phyloP scores from a whole-genome alignment of 2,329 filamentous ascomycete species.

The Tolypocladium inflatum region DNA sequence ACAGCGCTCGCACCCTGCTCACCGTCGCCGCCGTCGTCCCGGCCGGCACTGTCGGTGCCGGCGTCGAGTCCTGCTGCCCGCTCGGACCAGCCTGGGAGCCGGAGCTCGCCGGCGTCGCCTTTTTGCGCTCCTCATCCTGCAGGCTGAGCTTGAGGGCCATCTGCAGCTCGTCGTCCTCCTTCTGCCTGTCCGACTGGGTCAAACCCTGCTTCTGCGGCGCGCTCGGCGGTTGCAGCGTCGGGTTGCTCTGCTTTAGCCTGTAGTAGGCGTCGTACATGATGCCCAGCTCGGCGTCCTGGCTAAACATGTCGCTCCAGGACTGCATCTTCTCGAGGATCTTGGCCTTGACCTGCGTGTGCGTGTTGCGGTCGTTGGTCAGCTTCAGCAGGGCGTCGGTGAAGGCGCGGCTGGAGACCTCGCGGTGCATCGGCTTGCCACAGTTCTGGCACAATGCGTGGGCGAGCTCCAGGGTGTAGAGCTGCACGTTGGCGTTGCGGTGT shows the following conservation, averaged over 20 bases:
- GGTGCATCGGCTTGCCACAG: slow-evolving; percentile 77
- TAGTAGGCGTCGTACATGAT: slow-evolving; percentile 96
- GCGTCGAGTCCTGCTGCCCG: slow-evolving; percentile 30
- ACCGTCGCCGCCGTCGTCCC: slow-evolving; percentile 95
- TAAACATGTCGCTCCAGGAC: slow-evolving; percentile 94
- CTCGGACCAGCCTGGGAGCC: slow-evolving; percentile 22
- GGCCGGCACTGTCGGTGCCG: slow-evolving; percentile 52
- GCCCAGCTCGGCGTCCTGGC: slow-evolving; percentile 77
- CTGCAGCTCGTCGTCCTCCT: slow-evolving; percentile 94
- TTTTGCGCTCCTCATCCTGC: slow-evolving; percentile 69
- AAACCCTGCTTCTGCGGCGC: slow-evolving; percentile 90
- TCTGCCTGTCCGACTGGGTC: slow-evolving; percentile 80
- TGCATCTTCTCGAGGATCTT: slow-evolving; percentile 97
- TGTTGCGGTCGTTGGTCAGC: slow-evolving; percentile 88
- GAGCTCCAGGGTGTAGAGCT: slow-evolving; percentile 90
- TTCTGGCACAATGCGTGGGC: slow-evolving; percentile 89
- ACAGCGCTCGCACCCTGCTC: slow-evolving; percentile 84
- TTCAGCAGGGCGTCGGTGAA: slow-evolving; percentile 91
- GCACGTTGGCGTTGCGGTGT: slow-evolving; percentile 91
- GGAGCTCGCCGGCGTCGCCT: slow-evolving; percentile 28
- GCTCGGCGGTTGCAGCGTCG: slow-evolving; percentile 80
- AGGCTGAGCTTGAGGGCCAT: slow-evolving; percentile 90
- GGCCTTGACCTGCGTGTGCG: slow-evolving; percentile 89
- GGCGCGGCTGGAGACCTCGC: slow-evolving; percentile 80
- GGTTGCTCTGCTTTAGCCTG: slow-evolving; percentile 75